Base-by-base conservation (phyloP, 1,139 yeast genomes). In the Kodamaea fungicola region DNA sequence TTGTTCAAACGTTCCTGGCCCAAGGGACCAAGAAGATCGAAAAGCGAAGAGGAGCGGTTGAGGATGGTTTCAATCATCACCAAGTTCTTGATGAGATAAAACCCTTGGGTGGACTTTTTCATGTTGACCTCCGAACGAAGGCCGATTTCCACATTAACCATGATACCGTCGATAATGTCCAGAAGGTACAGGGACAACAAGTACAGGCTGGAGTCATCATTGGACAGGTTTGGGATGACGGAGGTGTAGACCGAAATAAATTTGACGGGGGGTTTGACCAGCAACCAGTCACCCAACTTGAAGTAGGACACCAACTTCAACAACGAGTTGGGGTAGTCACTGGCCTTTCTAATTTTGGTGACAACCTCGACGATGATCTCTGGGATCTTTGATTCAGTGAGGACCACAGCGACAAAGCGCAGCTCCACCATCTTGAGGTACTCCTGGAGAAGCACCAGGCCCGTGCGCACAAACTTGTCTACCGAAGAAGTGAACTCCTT, bases 11-110 rank as follows among this genome's bases (percentile, higher is more conserved):
- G 64, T 38, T 78, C 83, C 28, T 68, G 59, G 0, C 96, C 96
- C 4, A 69, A 56, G n/a, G 65, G 58, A 1, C 90, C 89, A 33
- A 89, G 60, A 21, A 81, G 70, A 30, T 64, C 67, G 43, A 66
- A 71, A 24, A 86, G 55, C 28, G 59, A 55, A 24, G 73, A 75
- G 30, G 86, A 73, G 42, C 85, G 70, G 47, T 81, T 78, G 19
- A 85, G 69, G 40, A 84, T 76, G 40, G 85, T 85, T 54, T 89
- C 96, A 24, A 87, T 74, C 47, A 88, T 69, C 27, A 84, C 76
- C 40, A 85, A 64, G 53, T 89, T 88, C 42, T 83, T 80, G 21
- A 89, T 67, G 34, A 89, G 61, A 51, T 83, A 78, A 48, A 80
- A 78, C 2, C 97, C 97, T 46, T 78, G 69, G 7, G 73, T 70